Evolutionary conservation across 2,329 filamentous ascomycete species (phyloP).

Genomic region (Penicillium capsulatum): DNA sequence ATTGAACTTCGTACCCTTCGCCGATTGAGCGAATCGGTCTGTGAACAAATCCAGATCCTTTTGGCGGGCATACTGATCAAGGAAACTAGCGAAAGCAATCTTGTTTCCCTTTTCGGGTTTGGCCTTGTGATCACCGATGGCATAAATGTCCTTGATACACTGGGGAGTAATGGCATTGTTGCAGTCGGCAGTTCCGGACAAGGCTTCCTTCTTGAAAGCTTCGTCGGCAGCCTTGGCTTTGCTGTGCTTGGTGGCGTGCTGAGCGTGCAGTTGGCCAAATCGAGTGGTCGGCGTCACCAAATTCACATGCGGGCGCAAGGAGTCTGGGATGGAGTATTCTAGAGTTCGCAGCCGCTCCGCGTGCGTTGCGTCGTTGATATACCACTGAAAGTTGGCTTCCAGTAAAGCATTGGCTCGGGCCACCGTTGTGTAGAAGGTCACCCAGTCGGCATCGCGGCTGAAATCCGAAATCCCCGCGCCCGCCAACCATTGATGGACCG

Average conservation of each 20-base stretch:
- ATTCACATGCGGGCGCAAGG: conserved; percentile 35
- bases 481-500: conserved; percentile 47
- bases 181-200: conserved; percentile 31
- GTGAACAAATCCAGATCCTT: conserved; percentile 44
- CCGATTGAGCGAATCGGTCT: conserved; percentile 37
- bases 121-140: conserved; percentile 41
- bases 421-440: conserved; percentile 44
- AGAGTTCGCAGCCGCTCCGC: conserved; percentile 38
- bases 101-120: conserved; percentile 35
- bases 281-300: conserved; percentile 43
- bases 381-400: conserved; percentile 46
- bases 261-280: conserved; percentile 36
- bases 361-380: conserved; percentile 25
- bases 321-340: conserved; percentile 38
- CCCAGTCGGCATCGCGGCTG: conserved; percentile 38
- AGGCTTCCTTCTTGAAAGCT: conserved; percentile 1
- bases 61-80: conserved; percentile 49
- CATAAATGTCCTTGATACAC: conserved; percentile 48
- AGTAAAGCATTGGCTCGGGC: conserved; percentile 46
- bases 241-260: conserved; percentile 25
- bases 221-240: conserved; percentile 37
- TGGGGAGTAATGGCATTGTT: conserved; percentile 44
- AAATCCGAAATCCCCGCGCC: conserved; percentile 36
- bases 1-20: conserved; percentile 45
- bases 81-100: conserved; percentile 46